phyloP scores from a whole-genome alignment of 2,329 filamentous ascomycete genomes.

The Cryphonectria carpinicola region DNA sequence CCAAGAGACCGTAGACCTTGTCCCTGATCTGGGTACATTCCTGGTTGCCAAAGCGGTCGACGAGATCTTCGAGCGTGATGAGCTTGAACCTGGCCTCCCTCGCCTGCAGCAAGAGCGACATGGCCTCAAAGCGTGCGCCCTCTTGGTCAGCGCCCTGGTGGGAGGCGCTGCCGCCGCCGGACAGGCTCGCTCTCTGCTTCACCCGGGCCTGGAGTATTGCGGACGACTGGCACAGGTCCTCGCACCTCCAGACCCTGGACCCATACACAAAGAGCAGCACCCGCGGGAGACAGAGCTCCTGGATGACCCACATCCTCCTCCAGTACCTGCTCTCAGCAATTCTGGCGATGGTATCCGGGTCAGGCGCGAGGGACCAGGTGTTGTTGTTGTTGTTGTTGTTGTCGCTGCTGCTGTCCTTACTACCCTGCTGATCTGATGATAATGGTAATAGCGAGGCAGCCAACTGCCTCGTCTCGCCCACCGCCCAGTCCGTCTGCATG shows the following conservation, averaged over 20 bases:
- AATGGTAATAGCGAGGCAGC: background rate
- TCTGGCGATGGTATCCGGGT: background rate
- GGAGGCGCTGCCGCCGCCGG: background rate
- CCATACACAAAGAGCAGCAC: background rate
- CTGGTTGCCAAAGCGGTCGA: background rate
- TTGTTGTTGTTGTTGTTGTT: background rate
- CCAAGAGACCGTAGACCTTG: background rate
- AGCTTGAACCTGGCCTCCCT: slow-evolving; percentile 1
- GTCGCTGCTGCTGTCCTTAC: background rate
- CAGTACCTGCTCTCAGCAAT: slow-evolving; percentile 2
- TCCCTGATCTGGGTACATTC: background rate
- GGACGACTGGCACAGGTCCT: background rate
- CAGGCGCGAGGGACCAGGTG: background rate
- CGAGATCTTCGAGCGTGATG: background rate
- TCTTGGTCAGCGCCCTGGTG: background rate
- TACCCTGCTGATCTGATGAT: background rate
- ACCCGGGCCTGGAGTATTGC: background rate
- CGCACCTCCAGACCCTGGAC: background rate
- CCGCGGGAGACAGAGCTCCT: slow-evolving; percentile 5
- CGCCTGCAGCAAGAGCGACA: background rate
- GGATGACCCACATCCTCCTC: background rate
- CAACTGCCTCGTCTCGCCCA: background rate
- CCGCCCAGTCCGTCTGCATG: background rate
- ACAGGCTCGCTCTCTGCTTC: background rate
- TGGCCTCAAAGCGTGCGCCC: background rate